Percentiles rank a stretch among this genome's conserved stretches.
These are phyloP conservation scores for Cutaneotrichosporon cyanovorans DNA, from an alignment of 1,284 basidiomycete genomes.

Conservation along the genomic window DNA sequence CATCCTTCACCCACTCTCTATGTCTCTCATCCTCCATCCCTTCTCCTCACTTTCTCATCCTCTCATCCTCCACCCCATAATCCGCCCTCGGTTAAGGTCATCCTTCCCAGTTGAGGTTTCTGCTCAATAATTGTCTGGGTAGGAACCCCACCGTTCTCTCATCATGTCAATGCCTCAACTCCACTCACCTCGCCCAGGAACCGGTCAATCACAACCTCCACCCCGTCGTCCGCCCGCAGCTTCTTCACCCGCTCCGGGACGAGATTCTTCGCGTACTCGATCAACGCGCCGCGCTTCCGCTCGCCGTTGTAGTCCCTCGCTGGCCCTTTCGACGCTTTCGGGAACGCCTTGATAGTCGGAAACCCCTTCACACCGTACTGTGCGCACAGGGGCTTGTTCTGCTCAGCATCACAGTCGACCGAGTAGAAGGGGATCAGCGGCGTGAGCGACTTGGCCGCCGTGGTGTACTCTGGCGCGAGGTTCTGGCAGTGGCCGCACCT, in stretches of 20 bases:
- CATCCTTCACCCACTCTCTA: no score
- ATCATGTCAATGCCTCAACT: no score
- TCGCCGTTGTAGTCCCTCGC: conserved; percentile 67
- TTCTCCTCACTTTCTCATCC: no score
- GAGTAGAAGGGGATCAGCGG: conserved; percentile 83
- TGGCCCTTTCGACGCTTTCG: conserved; percentile 58
- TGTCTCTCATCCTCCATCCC: no score
- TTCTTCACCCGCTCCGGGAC: conserved; percentile 64
- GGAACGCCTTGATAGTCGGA: conserved; percentile 84
- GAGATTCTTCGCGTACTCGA: conserved; percentile 65
- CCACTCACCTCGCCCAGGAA: conserved; percentile 34
- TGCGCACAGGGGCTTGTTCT: conserved; percentile 72
- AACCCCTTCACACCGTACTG: conserved; percentile 85
- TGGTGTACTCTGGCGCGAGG: conserved; percentile 76
- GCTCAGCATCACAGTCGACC: conserved; percentile 79
- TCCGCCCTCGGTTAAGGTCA: no score
- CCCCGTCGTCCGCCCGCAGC: conserved; percentile 51
- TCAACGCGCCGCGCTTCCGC: conserved; percentile 64
- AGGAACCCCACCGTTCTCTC: no score
- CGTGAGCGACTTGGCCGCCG: conserved; percentile 68
- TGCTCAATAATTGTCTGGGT: no score
- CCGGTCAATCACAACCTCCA: conserved; percentile 27
- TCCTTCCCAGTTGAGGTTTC: no score
- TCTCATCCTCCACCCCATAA: no score
- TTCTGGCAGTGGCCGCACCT: conserved; percentile 66